Base-by-base conservation (phyloP, 805 yeast species). In the Cyberlindnera lachancei region DNA sequence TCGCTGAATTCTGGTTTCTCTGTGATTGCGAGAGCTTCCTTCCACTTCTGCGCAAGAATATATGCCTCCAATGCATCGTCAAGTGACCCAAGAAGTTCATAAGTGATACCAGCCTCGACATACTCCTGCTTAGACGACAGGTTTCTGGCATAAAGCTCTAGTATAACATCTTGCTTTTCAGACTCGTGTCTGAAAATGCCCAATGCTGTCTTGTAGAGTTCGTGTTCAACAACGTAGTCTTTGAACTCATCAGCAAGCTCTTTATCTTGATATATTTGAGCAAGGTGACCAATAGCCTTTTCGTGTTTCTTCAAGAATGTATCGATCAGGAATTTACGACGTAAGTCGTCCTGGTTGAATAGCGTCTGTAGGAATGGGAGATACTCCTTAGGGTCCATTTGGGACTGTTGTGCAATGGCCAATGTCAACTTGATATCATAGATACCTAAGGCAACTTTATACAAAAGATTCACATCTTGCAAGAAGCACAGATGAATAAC, bases 341-440 rank as follows among this genome's bases (percentile, higher is more conserved):
- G 73, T 34, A 75, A 56, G 6, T 73, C 78, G 1, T 72, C 61
- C 55, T 80, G 83, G 25, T 71, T 73, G 44, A 84, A 80, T 33
- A 92, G 63, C 29, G 76, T 69, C 50, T 86, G 95, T 43, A 92
- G 66, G 56, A 92, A 92, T 31, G 98, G 96, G 32, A 92, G 62
- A 46, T 92, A 92, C 57, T 92, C 99, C 50, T 88, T 86, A 16
- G 99, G 99, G 60, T 92, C 99, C 67, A 81, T 88, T 57, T 90
- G 97, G 1, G 96, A 87, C 50, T 87, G 92, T 54, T 94, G 97
- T 0, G 98, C 98, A 37, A 92, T 78, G 10, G 71, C 67, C 36
- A 92, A 66, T 0, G 97, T 74, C 47, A 90, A 63, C 35, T 78
- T 77, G 25, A 92, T 77, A 52, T 92, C 81, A 50, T 92, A 92